Evolutionary conservation across 2,329 filamentous ascomycete genomes (phyloP).

Genomic region (Apiospora saccharicola): DNA sequence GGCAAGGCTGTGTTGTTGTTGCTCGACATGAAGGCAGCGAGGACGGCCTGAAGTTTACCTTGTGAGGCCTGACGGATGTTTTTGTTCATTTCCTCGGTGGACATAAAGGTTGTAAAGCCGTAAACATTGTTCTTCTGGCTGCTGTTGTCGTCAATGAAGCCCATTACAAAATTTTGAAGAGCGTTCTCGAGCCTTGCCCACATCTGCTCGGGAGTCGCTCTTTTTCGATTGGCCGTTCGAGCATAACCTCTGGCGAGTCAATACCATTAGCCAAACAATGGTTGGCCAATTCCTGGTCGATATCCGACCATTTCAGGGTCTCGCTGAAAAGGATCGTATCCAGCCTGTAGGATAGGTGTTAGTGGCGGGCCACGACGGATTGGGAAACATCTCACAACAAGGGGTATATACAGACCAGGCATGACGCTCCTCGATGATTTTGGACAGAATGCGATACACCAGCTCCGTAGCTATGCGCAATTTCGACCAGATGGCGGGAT

Average conservation of each 20-base stretch:
- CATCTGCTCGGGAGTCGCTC: not conserved
- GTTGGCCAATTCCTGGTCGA: not conserved
- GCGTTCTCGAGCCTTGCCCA: not conserved
- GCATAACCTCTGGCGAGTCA: not conserved
- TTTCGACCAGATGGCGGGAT: slow-evolving; percentile 24
- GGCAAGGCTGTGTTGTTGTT: not conserved
- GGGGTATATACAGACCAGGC: not conserved
- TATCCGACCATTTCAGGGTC: not conserved
- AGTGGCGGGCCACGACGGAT: not conserved
- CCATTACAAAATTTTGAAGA: not conserved
- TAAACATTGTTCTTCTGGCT: no score
- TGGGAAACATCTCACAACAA: not conserved
- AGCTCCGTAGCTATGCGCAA: slow-evolving; percentile 23
- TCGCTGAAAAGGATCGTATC: not conserved
- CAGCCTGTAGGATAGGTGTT: not conserved
- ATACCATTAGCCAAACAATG: not conserved
- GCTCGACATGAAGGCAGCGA: not conserved
- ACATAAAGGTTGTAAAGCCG: not conserved
- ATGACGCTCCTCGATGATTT: not conserved
- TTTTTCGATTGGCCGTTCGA: not conserved
- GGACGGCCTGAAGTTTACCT: not conserved
- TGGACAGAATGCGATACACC: slow-evolving; percentile 16
- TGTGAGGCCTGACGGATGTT: no score
- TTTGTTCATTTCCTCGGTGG: no score
- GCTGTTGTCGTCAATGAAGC: not conserved